Percentiles rank a stretch among this genome's conserved stretches.
These are phyloP conservation scores for Murraya koenigii DNA, from an alignment of 345 rosid genomes.

Conservation along the genomic window DNA sequence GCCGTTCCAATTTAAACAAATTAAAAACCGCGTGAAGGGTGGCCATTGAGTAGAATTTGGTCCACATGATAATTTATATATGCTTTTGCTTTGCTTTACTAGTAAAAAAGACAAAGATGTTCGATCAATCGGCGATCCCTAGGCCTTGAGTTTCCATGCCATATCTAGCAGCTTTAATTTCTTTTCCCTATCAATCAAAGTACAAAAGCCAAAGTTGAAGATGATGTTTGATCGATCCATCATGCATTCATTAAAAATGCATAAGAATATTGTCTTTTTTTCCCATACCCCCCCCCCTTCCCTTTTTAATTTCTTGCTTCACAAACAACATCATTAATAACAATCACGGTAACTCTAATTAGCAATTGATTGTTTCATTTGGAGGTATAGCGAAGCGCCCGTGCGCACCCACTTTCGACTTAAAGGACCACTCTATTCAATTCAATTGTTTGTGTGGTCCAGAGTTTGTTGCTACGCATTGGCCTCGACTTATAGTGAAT, in stretches of 20 bases:
- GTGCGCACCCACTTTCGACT: background rate
- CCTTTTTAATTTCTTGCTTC: background rate
- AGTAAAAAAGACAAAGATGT: slow-evolving; percentile 26
- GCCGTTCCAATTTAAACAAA: background rate
- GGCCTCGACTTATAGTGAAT: slow-evolving; percentile 3
- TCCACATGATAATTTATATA: background rate
- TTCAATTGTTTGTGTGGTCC: slow-evolving; percentile 1
- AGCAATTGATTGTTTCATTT: background rate
- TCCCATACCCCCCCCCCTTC: too few relatives aligned
- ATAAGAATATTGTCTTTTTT: background rate
- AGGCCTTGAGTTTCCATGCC: slow-evolving; percentile 21
- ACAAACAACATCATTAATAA: background rate
- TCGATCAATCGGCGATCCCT: slow-evolving; percentile 23
- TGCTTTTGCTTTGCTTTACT: slow-evolving; percentile 25
- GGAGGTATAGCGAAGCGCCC: background rate
- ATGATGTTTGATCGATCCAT: background rate
- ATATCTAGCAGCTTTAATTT: slow-evolving; percentile 5
- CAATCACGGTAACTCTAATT: background rate
- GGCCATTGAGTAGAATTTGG: background rate
- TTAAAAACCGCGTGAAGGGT: slow-evolving; percentile 21
- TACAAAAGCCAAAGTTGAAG: background rate
- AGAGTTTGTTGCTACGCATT: slow-evolving; percentile 7
- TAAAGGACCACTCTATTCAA: background rate
- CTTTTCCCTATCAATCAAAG: background rate
- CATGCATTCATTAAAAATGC: background rate